Evolutionary conservation across 2,329 filamentous ascomycete genomes (phyloP), one percentile per base, ranked within the genome.

Genomic region (Akanthomyces muscarius): DNA sequence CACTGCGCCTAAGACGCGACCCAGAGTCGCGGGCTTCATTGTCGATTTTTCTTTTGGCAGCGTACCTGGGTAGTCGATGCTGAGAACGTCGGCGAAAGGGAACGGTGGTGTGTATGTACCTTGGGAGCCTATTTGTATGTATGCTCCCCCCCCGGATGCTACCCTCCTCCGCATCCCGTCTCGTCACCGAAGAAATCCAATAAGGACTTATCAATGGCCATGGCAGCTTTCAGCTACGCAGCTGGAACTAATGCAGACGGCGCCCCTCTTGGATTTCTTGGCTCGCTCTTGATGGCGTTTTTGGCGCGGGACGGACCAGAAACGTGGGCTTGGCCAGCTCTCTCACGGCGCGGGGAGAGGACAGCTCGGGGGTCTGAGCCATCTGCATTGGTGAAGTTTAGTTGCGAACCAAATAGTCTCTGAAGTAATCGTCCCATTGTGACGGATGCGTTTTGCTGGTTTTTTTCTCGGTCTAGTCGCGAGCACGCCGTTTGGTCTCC

Each of bases 21-120:
- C 33, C 25, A 63, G 30, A n/a, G 33, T 50, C 33, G 54, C 21
- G 14, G 45, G 36, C 69, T 72, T 75, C 74, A 76, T 74, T 57
- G 68, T 71, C 54, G 38, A 41, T 11, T 41, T 30, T 30, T 30
- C 28, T 6, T 30, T 41, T 41, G 14, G 38, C 14, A 41, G 38
- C 38, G 38, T 16, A 41, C 4, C 8, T 16, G 38, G 14, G 16
- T 16, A 10, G 5, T 16, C 10, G 30, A 54, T 55, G 52, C 33
- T 4, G n/a, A 45, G 16, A 5, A 21, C 16, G 3, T 23, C n/a
- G 45, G 3, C 50, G 50, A 8, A 21, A 5, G 4, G 21, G 13
- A 42, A 36, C 21, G 21, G 1, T 14, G 36, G 36, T 16, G 50
- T 28, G n/a, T 30, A 6, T 23, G 54, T 41, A 41, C 36, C 25